Conservation (phyloP, 2,329 filamentous ascomycete species). For the Paecilomyces sp. region DNA sequence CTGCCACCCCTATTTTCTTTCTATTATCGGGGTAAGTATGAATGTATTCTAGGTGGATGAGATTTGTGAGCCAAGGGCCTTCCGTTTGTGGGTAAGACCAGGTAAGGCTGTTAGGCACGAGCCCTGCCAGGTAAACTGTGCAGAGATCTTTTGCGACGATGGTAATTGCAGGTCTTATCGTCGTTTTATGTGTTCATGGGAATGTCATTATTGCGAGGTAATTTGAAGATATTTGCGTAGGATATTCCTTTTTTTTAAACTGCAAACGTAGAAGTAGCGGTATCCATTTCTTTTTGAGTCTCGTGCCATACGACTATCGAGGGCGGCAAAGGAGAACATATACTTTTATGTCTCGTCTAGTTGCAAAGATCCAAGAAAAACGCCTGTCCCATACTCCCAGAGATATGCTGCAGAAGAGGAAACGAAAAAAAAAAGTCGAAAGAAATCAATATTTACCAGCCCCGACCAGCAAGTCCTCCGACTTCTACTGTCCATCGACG, state of each 20-base stretch:
- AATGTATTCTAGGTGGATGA: conserved; percentile 34
- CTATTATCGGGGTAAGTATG: conserved; percentile 31
- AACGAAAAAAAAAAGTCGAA: conserved; percentile 7
- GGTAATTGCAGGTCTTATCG: conserved; percentile 3
- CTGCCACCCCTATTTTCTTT: conserved; percentile 11
- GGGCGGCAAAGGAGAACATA: not conserved
- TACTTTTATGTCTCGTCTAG: conserved; percentile 1
- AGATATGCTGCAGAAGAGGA: conserved; percentile 21
- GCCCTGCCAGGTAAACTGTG: conserved; percentile 8
- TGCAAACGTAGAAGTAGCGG: not conserved
- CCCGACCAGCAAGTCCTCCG: conserved; percentile 3
- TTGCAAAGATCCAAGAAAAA: conserved; percentile 13
- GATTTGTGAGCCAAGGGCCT: conserved; percentile 9
- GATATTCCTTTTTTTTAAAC: not conserved
- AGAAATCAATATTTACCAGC: conserved; percentile 1
- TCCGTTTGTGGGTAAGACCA: conserved; percentile 33
- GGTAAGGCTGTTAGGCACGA: conserved; percentile 29
- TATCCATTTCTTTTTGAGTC: conserved; percentile 1
- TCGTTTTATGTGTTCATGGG: not conserved
- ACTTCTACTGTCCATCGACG: conserved; percentile 24
- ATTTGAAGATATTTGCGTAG: conserved; percentile 6
- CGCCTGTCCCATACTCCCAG: conserved; percentile 29
- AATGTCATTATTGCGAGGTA: not conserved
- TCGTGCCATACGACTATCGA: not conserved
- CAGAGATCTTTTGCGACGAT: conserved; percentile 8